Evolutionary conservation across 805 yeast genomes (phyloP).

Genomic region (Torulaspora franciscae): DNA sequence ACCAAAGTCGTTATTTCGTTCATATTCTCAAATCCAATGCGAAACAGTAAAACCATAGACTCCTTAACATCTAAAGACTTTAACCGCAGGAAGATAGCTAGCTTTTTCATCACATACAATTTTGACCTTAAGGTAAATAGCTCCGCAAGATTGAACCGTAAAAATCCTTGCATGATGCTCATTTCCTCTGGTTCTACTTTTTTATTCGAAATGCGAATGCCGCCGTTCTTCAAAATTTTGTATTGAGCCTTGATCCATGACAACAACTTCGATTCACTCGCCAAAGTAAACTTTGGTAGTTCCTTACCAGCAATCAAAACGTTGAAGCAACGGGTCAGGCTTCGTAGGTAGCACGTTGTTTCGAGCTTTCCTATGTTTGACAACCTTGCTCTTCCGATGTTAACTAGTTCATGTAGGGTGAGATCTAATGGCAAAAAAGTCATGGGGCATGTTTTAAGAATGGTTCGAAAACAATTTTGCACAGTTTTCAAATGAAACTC

Average conservation of each 20-base stretch:
- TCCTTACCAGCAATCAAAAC: slow-evolving; percentile 10
- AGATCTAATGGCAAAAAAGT: slow-evolving; percentile 26
- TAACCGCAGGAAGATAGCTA: slow-evolving; percentile 18
- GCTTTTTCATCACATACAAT: slow-evolving; percentile 19
- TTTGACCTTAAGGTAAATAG: slow-evolving; percentile 11
- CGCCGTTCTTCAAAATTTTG: slow-evolving; percentile 2
- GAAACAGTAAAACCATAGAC: slow-evolving; percentile 6
- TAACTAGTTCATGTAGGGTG: slow-evolving; percentile 13
- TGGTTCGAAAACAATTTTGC: slow-evolving; percentile 18
- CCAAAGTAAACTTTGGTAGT: slow-evolving; percentile 6
- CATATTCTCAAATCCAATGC: slow-evolving; percentile 2
- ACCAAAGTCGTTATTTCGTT: background rate
- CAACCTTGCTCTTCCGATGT: slow-evolving; percentile 13
- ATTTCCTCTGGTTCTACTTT: slow-evolving; percentile 29
- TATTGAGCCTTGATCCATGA: slow-evolving; percentile 19
- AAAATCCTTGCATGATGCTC: slow-evolving; percentile 25
- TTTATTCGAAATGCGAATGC: slow-evolving; percentile 4
- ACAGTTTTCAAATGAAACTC: slow-evolving; percentile 20
- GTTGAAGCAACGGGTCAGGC: slow-evolving; percentile 16
- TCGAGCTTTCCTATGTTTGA: slow-evolving; percentile 15
- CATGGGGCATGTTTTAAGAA: slow-evolving; percentile 15
- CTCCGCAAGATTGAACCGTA: slow-evolving; percentile 26
- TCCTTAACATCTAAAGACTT: slow-evolving; percentile 22
- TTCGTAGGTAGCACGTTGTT: slow-evolving; percentile 8
- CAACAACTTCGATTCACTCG: slow-evolving; percentile 12